Base-by-base conservation (phyloP, 805 yeast species). In the Suhomyces sp. region DNA sequence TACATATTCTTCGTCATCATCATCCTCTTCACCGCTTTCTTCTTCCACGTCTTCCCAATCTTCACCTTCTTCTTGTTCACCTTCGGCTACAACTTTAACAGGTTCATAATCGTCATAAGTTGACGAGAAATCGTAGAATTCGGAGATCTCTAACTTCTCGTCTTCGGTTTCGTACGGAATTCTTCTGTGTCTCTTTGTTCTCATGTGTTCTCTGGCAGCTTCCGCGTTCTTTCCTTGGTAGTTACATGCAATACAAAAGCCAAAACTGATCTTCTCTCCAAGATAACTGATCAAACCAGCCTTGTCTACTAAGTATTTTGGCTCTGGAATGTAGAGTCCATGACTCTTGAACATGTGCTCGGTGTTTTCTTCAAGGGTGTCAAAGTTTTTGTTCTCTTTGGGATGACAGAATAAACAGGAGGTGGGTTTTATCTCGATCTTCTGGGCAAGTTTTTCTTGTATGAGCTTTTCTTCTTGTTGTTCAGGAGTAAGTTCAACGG, bases 281-380 rank as follows among this genome's bases (percentile, higher is more conserved):
- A 94, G 70, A 63, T 88, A 89, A 1, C 72, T 67, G n/a, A 94
- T 68, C 41, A 94, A 75, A 0, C 97, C 98, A 40, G 74, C 78
- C 47, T 82, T 72, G 66, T 92, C 90, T 0, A 70, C 73, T 47
- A 94, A 75, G 62, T 82, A 91, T 13, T 82, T 78, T 55, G 78
- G 74, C 67, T 94, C 97, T 1, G 99, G 99, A 6, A 94, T 79
- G 56, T 87, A 94, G 44, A 94, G 76, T 1, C 98, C 98, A 68
- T 88, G 97, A 36, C 69, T 74, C 54, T 77, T 78, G 63, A 82
- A 84, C 96, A 94, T 87, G 68, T 94, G 97, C 27, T 76, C 77
- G 29, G 87, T 61, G 51, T 75, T 74, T 27, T 68, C 78, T 5
- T 80, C 83, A 15, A 77, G 57, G 24, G 69, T 64, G 10, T 58